Conservation (phyloP, 805 yeast genomes). For the Nakazawaea peltata region DNA sequence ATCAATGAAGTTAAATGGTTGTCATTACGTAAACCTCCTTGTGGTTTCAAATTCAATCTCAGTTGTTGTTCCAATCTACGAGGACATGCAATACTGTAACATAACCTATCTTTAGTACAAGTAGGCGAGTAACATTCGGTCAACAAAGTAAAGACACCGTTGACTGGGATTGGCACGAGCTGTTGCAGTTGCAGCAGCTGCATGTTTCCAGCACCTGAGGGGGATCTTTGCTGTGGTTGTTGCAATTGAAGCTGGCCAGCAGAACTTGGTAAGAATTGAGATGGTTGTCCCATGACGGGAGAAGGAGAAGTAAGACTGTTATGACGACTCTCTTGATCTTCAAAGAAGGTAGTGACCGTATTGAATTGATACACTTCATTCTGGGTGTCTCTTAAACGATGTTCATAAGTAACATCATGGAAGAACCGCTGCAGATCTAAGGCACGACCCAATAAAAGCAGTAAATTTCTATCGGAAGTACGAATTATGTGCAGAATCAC, state of each 20-base stretch:
- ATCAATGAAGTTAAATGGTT: constrained; percentile 63
- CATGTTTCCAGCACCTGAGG: not conserved
- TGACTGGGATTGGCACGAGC: constrained; percentile 32
- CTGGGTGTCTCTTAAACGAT: constrained; percentile 79
- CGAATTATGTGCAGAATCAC: constrained; percentile 77
- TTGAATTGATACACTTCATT: constrained; percentile 84
- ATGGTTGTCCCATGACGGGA: not conserved
- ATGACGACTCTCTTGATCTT: constrained; percentile 9
- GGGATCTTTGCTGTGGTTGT: constrained; percentile 4
- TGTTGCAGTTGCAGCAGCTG: constrained; percentile 10
- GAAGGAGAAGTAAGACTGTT: constrained; percentile 6
- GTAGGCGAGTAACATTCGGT: constrained; percentile 98
- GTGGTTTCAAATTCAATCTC: constrained; percentile 77
- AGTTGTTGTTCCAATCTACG: constrained; percentile 94
- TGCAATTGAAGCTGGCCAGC: constrained; percentile 5
- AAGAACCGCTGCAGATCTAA: constrained; percentile 90
- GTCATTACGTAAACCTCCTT: constrained; percentile 75
- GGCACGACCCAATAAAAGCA: constrained; percentile 81
- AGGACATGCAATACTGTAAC: constrained; percentile 96
- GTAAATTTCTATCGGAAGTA: constrained; percentile 87
- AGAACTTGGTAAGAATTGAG: constrained; percentile 3
- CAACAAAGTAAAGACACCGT: constrained; percentile 87
- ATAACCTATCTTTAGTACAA: constrained; percentile 77
- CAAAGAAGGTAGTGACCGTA: constrained; percentile 36
- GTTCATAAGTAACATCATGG: constrained; percentile 94